These are phyloP conservation scores for Pseudoneurospora amorphoporcata DNA, from an alignment of 495 filamentous ascomycete genomes.

Conservation along the genomic window DNA sequence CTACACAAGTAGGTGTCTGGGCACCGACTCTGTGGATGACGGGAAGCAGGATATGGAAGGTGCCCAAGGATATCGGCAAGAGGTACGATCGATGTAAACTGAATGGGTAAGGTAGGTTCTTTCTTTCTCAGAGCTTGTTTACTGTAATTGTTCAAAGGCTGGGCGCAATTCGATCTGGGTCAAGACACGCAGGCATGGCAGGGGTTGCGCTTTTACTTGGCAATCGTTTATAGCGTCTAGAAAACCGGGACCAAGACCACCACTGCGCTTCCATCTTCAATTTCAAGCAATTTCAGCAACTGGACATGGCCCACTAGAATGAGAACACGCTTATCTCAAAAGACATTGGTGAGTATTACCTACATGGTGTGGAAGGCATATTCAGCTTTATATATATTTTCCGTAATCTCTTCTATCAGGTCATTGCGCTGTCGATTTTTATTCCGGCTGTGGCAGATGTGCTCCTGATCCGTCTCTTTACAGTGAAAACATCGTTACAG, in stretches of 20 bases:
- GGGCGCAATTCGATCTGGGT: neutral
- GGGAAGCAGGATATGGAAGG: neutral
- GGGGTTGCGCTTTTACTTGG: neutral
- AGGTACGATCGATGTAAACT: neutral
- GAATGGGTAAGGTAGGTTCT: neutral
- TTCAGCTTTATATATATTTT: neutral
- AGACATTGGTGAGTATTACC: neutral
- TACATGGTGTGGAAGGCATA: neutral
- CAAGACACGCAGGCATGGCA: neutral
- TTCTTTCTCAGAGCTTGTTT: neutral
- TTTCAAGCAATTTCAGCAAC: neutral
- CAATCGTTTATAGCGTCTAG: neutral
- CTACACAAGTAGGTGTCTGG: neutral
- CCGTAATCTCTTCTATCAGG: neutral
- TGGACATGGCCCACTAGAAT: neutral
- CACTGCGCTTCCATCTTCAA: neutral
- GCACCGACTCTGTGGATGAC: neutral
- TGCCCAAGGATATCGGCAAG: neutral
- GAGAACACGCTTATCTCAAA: neutral
- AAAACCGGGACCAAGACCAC: neutral
- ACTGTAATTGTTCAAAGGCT: neutral
- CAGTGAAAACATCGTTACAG: neutral
- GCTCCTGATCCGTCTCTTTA: neutral
- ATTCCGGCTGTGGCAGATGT: neutral
- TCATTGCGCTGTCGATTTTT: neutral